Conservation (phyloP, 495 filamentous ascomycete genomes). For the Talaromyces ruber region DNA sequence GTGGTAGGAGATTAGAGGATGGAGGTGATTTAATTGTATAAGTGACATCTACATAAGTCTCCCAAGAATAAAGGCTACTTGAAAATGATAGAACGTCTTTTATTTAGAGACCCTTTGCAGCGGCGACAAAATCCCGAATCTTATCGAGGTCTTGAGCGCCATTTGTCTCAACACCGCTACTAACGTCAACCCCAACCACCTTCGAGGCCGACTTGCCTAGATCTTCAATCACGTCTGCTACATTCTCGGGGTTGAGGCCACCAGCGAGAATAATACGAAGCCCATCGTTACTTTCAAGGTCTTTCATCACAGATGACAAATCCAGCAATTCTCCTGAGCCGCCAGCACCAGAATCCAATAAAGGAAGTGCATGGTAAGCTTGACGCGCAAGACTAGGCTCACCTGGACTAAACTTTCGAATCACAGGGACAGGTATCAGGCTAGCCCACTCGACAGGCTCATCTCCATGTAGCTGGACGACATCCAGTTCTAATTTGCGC, state of each 20-base stretch:
- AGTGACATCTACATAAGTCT: neutral
- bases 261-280: conserved; percentile 74
- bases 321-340: conserved; percentile 73
- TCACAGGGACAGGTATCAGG: conserved; percentile 82
- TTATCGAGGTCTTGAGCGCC: conserved; percentile 75
- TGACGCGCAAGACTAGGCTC: conserved; percentile 61
- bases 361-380: conserved; percentile 73
- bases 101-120: conserved; percentile 47
- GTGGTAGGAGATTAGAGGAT: neutral
- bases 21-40: neutral
- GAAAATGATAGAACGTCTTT: neutral
- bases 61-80: neutral
- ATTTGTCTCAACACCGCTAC: conserved; percentile 82
- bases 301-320: conserved; percentile 49
- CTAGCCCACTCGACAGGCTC: conserved; percentile 89
- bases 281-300: conserved; percentile 52
- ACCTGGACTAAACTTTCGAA: conserved; percentile 68
- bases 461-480: conserved; percentile 85
- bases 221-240: conserved; percentile 49
- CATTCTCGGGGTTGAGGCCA: conserved; percentile 69
- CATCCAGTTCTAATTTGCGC: conserved; percentile 68
- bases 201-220: conserved; percentile 45
- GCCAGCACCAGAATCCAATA: conserved; percentile 80
- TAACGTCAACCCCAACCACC: conserved; percentile 83
- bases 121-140: conserved; percentile 72